phyloP scores from a whole-genome alignment of 306 rosid genomes.

The Oxytropis ochrocephala region DNA sequence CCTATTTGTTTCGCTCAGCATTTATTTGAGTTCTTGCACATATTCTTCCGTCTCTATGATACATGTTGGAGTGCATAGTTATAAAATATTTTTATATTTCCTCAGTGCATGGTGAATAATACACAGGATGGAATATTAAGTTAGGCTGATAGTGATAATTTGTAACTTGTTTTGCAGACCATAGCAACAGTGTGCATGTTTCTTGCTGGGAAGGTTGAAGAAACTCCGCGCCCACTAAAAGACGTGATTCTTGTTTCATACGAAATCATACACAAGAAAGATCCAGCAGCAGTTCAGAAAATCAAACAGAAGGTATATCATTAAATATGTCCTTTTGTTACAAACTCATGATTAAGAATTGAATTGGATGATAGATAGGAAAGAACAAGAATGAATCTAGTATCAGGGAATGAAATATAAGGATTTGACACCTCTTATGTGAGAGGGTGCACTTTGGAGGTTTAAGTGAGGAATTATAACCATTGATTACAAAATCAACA shows the following conservation, averaged over 20 bases:
- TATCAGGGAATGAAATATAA: not conserved
- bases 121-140: not conserved
- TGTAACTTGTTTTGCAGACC: constrained; percentile 57
- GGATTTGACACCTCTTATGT: not conserved
- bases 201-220: constrained; percentile 99
- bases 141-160: constrained; percentile 5
- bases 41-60: not conserved
- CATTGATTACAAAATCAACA: not conserved
- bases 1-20: not conserved
- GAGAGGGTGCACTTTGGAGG: not conserved
- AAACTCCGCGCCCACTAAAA: constrained; percentile 93
- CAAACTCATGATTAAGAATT: not conserved
- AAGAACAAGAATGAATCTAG: not conserved
- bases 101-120: not conserved
- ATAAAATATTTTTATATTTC: not conserved
- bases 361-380: not conserved
- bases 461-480: not conserved
- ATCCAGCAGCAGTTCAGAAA: constrained; percentile 80
- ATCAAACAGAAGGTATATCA: constrained; percentile 82
- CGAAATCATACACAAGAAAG: constrained; percentile 88
- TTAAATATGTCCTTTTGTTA: not conserved
- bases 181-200: constrained; percentile 98
- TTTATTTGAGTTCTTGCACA: not conserved
- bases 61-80: not conserved
- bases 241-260: constrained; percentile 94